phyloP scores from a whole-genome alignment of 257 asterid species.

The Avicennia marina region DNA sequence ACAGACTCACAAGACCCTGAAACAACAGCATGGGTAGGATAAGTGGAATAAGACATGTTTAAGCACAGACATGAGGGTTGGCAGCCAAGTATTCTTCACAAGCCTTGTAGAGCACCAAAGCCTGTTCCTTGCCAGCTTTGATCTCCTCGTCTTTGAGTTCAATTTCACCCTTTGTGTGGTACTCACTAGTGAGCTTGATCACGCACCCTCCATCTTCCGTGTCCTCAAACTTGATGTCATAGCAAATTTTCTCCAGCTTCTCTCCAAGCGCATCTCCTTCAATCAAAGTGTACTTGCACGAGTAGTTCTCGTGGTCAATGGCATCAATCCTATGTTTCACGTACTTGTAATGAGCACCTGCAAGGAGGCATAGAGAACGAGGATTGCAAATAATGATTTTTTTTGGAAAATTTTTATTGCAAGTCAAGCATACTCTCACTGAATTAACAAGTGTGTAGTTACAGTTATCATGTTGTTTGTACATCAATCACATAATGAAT shows the following conservation, averaged over 20 bases:
- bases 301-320: not conserved
- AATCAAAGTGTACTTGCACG: slow-evolving; percentile 13
- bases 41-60: no score
- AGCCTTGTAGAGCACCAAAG: not conserved
- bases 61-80: slow-evolving; percentile 15
- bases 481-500: no score
- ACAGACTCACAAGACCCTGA: not conserved
- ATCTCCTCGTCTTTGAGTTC: not conserved
- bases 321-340: not conserved
- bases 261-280: slow-evolving; percentile 16
- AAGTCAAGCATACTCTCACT: no score
- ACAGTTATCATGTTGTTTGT: no score
- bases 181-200: not conserved
- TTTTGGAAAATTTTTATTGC: no score
- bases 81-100: slow-evolving; percentile 9
- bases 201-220: slow-evolving; percentile 16
- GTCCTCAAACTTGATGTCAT: not conserved
- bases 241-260: not conserved
- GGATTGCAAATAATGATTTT: no score
- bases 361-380: no score
- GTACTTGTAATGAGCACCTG: not conserved
- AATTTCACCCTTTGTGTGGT: slow-evolving; percentile 12
- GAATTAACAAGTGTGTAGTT: no score
- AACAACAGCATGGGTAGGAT: no score
- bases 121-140: not conserved